phyloP scores from a whole-genome alignment of 2,329 filamentous ascomycete genomes.

The Alternaria ventricosa region DNA sequence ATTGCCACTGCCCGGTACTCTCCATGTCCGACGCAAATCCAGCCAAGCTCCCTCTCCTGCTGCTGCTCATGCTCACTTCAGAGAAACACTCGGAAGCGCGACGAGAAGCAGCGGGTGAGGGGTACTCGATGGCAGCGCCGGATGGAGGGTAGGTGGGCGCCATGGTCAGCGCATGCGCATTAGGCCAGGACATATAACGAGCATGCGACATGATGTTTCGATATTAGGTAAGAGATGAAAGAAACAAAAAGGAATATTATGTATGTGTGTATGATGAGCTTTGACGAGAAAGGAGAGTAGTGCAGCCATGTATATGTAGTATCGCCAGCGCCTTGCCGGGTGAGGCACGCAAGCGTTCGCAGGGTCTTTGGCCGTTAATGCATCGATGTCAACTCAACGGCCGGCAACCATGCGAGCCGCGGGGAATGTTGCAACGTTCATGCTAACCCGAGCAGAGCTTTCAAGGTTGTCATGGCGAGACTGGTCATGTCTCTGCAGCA shows the following conservation, averaged over 20 bases:
- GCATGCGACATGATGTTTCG: conserved; percentile 41
- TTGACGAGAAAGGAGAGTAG: conserved; percentile 30
- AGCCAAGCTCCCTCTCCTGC: conserved; percentile 43
- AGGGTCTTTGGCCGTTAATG: conserved; percentile 25
- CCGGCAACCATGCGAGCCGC: conserved; percentile 37
- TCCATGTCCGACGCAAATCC: conserved; percentile 47
- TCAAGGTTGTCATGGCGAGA: conserved; percentile 33
- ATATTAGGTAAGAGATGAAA: conserved; percentile 12
- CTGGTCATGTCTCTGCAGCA: conserved; percentile 38
- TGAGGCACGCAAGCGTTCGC: conserved; percentile 16
- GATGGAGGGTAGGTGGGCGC: conserved; percentile 46
- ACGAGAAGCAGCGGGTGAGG: conserved; percentile 41
- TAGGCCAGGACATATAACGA: conserved; percentile 44
- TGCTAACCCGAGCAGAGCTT: conserved; percentile 25
- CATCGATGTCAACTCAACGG: conserved; percentile 28
- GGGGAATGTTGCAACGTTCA: conserved; percentile 29
- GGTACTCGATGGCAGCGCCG: conserved; percentile 42
- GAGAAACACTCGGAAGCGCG: conserved; percentile 43
- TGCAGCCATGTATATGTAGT: conserved; percentile 46
- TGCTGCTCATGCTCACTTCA: conserved; percentile 34
- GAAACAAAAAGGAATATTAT: conserved; percentile 37
- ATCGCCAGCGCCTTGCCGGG: conserved; percentile 9
- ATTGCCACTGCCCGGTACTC: conserved; percentile 47
- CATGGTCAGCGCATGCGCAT: conserved; percentile 43
- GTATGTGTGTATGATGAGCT: conserved; percentile 33